Evolutionary conservation across 1,284 basidiomycete genomes (phyloP), one percentile per base, ranked within the genome.

Genomic region (Singerocomus inundabilis): DNA sequence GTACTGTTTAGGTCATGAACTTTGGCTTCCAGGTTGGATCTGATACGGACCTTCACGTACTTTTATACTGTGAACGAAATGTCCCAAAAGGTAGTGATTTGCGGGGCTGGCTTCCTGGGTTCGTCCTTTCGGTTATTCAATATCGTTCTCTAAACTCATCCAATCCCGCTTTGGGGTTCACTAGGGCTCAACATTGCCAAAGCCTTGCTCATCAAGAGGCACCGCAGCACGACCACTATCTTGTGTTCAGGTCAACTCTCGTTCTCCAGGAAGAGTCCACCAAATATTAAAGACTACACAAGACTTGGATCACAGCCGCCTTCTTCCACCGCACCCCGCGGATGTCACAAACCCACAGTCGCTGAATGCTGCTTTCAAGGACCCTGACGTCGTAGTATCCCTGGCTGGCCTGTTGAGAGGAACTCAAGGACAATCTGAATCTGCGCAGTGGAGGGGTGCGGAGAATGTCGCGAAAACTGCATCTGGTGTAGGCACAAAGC

Each of bases 331-430:
- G 1, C 62, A 72, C 5, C 53, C 74, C 9, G 69, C 75, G n/a
- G 82, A 86, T 57, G 72, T 87, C 42, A 82, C 81, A 21, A 31
- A 55, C 33, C 68, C 73, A 12, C 51, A 66, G 5, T 75, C 76
- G 0, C 66, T 87, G 5, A 35, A 48, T 8, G 58, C 67, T 7
- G 80, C 78, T 1, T 76, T 87, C 51, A 59, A 76, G 48, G 76
- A 69, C 48, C 81, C 85, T 5, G 63, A 72, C 36, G 73, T 78
- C 6, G 75, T 87, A 2, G 70, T 86, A 1, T 87, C 84, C 8
- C 72, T 88, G 24, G 82, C 84, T 16, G 85, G 85, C 1, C 68
- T 88, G 21, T 69, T 89, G 57, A 72, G 78, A 37, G 84, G 84
- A 1, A 72, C 75, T 3, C 70, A 70, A 1, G 65, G 72, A 44